Evolutionary conservation across 148 eudicot species (phyloP).

Genomic region (Salicornia ramosissima): DNA sequence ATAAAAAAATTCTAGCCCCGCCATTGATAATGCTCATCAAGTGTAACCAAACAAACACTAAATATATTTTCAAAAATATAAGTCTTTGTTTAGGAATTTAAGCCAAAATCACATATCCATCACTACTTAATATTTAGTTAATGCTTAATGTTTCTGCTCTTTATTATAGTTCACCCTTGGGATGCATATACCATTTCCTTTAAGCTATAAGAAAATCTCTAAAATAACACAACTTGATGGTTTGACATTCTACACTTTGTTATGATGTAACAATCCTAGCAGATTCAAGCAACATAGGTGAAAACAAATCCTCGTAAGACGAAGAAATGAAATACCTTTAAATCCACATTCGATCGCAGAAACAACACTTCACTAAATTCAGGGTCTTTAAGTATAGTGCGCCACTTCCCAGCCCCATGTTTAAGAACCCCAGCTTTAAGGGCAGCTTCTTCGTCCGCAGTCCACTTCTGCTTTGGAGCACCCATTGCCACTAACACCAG

Average conservation of each 20-base stretch:
- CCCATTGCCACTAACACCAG: conserved; percentile 55
- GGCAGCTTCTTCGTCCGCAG: conserved; percentile 89
- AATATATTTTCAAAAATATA: too few species aligned
- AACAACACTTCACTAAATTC: conserved; percentile 67
- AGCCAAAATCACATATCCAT: too few species aligned
- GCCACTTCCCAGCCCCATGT: conserved; percentile 95
- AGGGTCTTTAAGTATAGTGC: conserved; percentile 89
- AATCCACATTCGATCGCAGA: conserved; percentile 81
- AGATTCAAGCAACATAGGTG: neutral
- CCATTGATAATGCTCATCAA: too few species aligned
- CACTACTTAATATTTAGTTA: too few species aligned
- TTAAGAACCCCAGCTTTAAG: conserved; percentile 81
- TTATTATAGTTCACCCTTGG: too few species aligned
- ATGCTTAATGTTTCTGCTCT: too few species aligned
- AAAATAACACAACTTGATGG: neutral
- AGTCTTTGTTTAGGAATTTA: too few species aligned
- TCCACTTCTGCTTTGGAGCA: conserved; percentile 97
- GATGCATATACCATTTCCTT: too few species aligned
- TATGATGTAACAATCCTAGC: conserved; percentile 2
- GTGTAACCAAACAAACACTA: too few species aligned
- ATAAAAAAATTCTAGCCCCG: too few species aligned
- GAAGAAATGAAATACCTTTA: conserved; percentile 49
- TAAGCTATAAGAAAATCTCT: neutral
- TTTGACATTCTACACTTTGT: neutral
- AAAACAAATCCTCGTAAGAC: conserved; percentile 22